Conservation (phyloP, 2,329 filamentous ascomycete species). For the Fusarium brachygibbosum region DNA sequence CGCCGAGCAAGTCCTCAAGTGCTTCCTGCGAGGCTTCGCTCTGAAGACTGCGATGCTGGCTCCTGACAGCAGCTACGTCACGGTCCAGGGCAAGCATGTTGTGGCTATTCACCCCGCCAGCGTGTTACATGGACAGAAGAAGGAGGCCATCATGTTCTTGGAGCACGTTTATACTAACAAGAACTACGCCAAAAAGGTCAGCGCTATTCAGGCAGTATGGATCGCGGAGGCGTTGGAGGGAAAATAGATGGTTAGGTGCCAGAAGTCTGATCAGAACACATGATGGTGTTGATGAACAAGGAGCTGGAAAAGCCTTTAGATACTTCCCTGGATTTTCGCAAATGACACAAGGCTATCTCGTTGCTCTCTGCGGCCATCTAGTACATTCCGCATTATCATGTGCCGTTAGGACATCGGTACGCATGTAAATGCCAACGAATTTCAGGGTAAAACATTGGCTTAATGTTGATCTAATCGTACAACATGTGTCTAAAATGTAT, state of each 20-base stretch:
- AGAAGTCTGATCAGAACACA: background rate
- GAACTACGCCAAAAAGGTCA: slow-evolving; percentile 76
- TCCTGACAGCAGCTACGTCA: slow-evolving; percentile 72
- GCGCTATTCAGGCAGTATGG: slow-evolving; percentile 71
- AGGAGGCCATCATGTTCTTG: slow-evolving; percentile 76
- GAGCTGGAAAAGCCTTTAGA: background rate
- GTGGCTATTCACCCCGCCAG: slow-evolving; percentile 75
- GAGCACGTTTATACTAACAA: slow-evolving; percentile 76
- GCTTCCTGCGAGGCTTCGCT: slow-evolving; percentile 73
- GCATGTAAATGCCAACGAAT: background rate
- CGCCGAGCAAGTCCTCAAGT: slow-evolving; percentile 68
- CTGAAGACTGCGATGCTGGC: slow-evolving; percentile 71
- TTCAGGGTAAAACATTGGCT: background rate
- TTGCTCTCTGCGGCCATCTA: background rate
- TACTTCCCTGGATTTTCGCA: background rate
- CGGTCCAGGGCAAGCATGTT: slow-evolving; percentile 69
- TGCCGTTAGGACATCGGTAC: background rate
- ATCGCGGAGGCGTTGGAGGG: slow-evolving; percentile 64
- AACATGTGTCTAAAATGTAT: slow-evolving; percentile 20
- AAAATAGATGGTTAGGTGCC: slow-evolving; percentile 28
- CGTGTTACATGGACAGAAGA: slow-evolving; percentile 72
- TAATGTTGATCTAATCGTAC: background rate
- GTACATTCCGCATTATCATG: background rate
- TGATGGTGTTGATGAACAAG: background rate
- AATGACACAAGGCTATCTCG: background rate